Evolutionary conservation across 768 basidiomycete genomes (phyloP).

Genomic region (Leccinum variicolor): DNA sequence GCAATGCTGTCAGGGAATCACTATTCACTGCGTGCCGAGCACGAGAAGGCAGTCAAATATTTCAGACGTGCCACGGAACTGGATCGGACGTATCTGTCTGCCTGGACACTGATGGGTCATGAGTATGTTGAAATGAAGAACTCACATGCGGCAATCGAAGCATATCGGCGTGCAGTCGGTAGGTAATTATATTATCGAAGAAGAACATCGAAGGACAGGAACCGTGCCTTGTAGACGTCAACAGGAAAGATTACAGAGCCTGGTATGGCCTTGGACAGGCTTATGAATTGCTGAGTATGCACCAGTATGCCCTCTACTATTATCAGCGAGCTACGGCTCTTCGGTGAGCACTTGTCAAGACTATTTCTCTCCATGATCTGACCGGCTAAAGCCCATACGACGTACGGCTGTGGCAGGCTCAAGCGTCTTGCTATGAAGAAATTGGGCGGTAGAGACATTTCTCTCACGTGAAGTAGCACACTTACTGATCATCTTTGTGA

Average conservation of each 20-base stretch:
- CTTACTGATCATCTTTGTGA: slow-evolving; percentile 6
- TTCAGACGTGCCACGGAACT: slow-evolving; percentile 94
- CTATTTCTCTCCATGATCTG: background rate
- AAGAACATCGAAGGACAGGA: background rate
- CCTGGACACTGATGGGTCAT: slow-evolving; percentile 99
- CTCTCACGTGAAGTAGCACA: background rate
- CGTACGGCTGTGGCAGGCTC: slow-evolving; percentile 92
- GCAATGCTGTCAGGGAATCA: slow-evolving; percentile 73
- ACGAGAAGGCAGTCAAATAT: slow-evolving; percentile 94
- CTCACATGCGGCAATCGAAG: slow-evolving; percentile 97
- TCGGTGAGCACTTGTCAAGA: slow-evolving; percentile 45
- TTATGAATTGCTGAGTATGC: slow-evolving; percentile 96
- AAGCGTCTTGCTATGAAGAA: slow-evolving; percentile 92
- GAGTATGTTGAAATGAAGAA: slow-evolving; percentile 99
- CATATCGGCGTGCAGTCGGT: slow-evolving; percentile 95
- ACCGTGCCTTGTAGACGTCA: slow-evolving; percentile 62
- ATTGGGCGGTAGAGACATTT: slow-evolving; percentile 62
- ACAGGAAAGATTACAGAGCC: slow-evolving; percentile 93
- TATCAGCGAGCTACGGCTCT: slow-evolving; percentile 95
- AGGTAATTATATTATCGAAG: slow-evolving; percentile 26
- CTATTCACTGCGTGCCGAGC: slow-evolving; percentile 89
- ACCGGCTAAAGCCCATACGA: slow-evolving; percentile 75
- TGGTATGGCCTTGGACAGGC: slow-evolving; percentile 99
- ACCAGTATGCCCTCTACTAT: slow-evolving; percentile 92
- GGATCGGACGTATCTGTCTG: slow-evolving; percentile 90